Percentiles rank a stretch among this genome's conserved stretches.
Evolutionary conservation across 305 asterid species (phyloP).

Genomic region (Petunia hybrid): DNA sequence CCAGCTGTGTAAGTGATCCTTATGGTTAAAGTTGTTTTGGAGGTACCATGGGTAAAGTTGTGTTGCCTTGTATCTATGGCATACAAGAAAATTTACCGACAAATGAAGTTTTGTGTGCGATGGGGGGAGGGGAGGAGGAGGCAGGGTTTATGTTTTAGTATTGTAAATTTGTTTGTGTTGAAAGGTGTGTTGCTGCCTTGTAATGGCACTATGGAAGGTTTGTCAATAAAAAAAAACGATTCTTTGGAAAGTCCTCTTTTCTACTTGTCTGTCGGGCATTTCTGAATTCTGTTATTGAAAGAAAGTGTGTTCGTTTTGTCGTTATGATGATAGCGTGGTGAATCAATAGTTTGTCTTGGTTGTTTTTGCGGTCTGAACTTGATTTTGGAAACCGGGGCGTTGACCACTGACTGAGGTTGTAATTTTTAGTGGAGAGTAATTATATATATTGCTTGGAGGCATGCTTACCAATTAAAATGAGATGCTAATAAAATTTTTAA

Average conservation of each 20-base stretch:
- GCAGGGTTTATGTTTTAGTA: neutral
- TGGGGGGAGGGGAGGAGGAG: neutral
- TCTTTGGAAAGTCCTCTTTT: neutral
- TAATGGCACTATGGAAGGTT: neutral
- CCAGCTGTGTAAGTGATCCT: conserved; percentile 11
- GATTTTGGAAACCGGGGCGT: neutral
- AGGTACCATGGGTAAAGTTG: neutral
- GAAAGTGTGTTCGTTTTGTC: neutral
- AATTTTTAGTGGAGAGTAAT: neutral
- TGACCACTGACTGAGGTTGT: neutral
- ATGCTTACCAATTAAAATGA: neutral
- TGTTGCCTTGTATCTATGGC: neutral
- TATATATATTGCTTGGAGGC: neutral
- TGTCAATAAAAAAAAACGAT: neutral
- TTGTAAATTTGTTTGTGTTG: conserved; percentile 27
- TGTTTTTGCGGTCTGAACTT: neutral
- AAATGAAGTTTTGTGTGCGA: neutral
- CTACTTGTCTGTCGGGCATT: neutral
- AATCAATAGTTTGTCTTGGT: neutral
- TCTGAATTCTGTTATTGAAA: neutral
- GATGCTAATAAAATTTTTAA: neutral
- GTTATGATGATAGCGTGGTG: neutral
- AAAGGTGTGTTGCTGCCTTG: conserved; percentile 4
- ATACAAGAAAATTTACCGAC: neutral
- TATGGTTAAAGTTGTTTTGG: neutral